These are phyloP conservation scores for Senecio squalidus DNA, from an alignment of 140 eudicot species.

Conservation along the genomic window DNA sequence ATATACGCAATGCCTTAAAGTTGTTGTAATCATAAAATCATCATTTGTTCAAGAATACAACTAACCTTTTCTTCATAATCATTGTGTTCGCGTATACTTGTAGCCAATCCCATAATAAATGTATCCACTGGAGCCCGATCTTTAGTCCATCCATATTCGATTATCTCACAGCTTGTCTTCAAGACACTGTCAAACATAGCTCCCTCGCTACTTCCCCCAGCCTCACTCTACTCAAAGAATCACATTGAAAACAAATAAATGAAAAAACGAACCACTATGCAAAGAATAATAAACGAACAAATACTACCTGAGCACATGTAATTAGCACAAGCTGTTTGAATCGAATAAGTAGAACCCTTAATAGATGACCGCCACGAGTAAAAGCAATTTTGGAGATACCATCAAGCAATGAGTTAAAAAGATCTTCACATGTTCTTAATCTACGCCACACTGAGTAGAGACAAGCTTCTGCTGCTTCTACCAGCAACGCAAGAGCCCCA, in stretches of 20 bases:
- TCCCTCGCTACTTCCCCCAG: conserved; percentile 59
- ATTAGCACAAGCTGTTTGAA: conserved; percentile 86
- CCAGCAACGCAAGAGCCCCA: conserved; percentile 73
- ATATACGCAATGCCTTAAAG: background rate
- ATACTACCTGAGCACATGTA: conserved; percentile 76
- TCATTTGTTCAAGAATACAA: conserved; percentile 4
- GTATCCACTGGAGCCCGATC: conserved; percentile 96
- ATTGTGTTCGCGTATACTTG: conserved; percentile 75
- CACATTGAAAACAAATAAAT: background rate
- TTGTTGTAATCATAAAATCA: background rate
- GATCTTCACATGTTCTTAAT: conserved; percentile 89
- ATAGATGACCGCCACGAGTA: conserved; percentile 81
- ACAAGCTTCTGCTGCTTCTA: conserved; percentile 94
- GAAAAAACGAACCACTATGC: background rate
- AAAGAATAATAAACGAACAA: conserved; percentile 2
- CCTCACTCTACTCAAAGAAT: conserved; percentile 59
- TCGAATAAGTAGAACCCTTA: conserved; percentile 83
- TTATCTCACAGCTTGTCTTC: conserved; percentile 85
- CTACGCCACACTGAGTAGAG: conserved; percentile 82
- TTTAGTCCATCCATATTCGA: conserved; percentile 82
- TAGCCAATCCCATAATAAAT: conserved; percentile 83
- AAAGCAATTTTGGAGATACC: conserved; percentile 90
- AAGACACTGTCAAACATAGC: conserved; percentile 82
- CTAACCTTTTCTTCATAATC: conserved; percentile 96
- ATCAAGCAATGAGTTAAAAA: conserved; percentile 73